Evolutionary conservation across 495 filamentous ascomycete genomes (phyloP).

Genomic region (Penicillium lagena): DNA sequence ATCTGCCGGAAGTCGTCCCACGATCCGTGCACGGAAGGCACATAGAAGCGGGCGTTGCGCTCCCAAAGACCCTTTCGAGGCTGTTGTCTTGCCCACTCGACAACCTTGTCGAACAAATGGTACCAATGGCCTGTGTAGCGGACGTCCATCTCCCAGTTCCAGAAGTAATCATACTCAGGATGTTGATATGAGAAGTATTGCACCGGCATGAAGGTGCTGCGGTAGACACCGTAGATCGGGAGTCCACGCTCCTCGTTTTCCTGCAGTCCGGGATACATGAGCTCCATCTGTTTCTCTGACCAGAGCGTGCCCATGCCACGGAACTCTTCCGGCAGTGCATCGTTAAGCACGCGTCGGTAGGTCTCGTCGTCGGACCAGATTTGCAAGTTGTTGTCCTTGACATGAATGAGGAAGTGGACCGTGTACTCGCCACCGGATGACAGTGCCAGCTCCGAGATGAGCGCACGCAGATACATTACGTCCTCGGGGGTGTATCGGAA

Average conservation of each 20-base stretch:
- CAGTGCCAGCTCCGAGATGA: constrained; percentile 58
- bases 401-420: constrained; percentile 60
- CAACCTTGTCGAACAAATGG: constrained; percentile 72
- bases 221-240: constrained; percentile 85
- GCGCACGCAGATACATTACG: constrained; percentile 47
- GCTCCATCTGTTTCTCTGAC: constrained; percentile 85
- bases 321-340: constrained; percentile 79
- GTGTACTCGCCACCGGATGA: constrained; percentile 58
- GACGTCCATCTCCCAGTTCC: constrained; percentile 99
- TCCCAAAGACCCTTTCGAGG: constrained; percentile 93
- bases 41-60: constrained; percentile 83
- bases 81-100: constrained; percentile 71
- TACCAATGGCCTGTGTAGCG: constrained; percentile 97
- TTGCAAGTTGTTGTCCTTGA: constrained; percentile 56
- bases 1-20: constrained; percentile 93
- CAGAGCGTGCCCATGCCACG: constrained; percentile 82
- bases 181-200: constrained; percentile 87
- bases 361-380: constrained; percentile 61
- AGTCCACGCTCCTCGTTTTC: constrained; percentile 68
- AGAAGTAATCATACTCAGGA: constrained; percentile 91
- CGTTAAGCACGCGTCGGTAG: constrained; percentile 58
- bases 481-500: constrained; percentile 49
- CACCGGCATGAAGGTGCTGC: constrained; percentile 86
- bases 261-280: constrained; percentile 75
- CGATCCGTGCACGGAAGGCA: constrained; percentile 77